These are phyloP conservation scores for Aegilops bicornis DNA, from an alignment of 176 grass and related monocot species.

Conservation along the genomic window DNA sequence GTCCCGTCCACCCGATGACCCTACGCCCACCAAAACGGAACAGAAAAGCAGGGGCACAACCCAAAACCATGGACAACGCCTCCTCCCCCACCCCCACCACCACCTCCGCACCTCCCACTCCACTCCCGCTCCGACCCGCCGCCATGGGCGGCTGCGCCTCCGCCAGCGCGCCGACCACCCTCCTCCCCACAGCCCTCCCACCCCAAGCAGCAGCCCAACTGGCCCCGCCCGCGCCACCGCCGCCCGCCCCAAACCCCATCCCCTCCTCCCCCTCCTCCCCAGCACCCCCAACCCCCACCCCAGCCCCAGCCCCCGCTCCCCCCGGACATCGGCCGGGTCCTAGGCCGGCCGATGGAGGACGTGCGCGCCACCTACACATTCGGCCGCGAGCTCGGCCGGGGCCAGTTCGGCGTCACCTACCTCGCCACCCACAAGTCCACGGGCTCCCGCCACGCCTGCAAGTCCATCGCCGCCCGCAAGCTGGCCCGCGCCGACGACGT, in stretches of 20 bases:
- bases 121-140: not conserved
- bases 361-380: conserved; percentile 75
- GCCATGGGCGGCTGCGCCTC: conserved; percentile 76
- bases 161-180: conserved; percentile 44
- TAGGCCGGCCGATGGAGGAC: conserved; percentile 79
- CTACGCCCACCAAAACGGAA: not conserved
- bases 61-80: not conserved
- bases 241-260: not conserved
- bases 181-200: not conserved
- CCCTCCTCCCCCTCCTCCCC: not conserved
- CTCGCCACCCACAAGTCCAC: conserved; percentile 68
- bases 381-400: conserved; percentile 69
- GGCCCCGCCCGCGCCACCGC: conserved; percentile 12
- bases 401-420: conserved; percentile 96
- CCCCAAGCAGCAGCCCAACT: conserved; percentile 17
- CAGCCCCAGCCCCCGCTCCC: not conserved
- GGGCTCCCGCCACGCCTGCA: conserved; percentile 59
- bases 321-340: conserved; percentile 38
- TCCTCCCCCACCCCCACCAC: not conserved
- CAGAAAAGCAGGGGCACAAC: too few relatives aligned
- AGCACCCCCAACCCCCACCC: not conserved
- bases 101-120: not conserved
- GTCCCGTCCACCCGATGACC: too few relatives aligned
- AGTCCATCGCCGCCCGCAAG: conserved; percentile 89
- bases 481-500: conserved; percentile 68